These are phyloP conservation scores for Penicillium glabrum DNA, from an alignment of 2,329 filamentous ascomycete genomes.

Conservation along the genomic window DNA sequence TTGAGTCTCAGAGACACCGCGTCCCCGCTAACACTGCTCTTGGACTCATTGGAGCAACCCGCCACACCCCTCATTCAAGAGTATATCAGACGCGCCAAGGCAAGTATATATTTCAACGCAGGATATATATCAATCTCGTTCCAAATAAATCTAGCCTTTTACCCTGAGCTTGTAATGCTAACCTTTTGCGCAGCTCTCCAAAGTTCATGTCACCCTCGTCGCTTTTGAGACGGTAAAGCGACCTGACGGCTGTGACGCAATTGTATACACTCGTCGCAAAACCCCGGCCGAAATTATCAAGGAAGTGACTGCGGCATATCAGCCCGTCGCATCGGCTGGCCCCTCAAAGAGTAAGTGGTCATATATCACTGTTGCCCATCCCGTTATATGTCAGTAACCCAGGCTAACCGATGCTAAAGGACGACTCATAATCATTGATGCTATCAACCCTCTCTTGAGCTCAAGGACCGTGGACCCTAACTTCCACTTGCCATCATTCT, in stretches of 20 bases:
- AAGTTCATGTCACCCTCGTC: constrained; percentile 71
- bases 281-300: constrained; percentile 56
- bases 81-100: constrained; percentile 73
- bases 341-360: constrained; percentile 29
- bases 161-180: constrained; percentile 1
- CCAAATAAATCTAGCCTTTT: background rate
- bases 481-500: constrained; percentile 64
- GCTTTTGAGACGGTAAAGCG: constrained; percentile 73
- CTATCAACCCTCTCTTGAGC: constrained; percentile 64
- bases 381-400: background rate
- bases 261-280: constrained; percentile 66
- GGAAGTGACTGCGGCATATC: constrained; percentile 54
- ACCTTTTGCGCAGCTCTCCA: constrained; percentile 44
- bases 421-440: constrained; percentile 76
- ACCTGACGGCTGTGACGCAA: constrained; percentile 64
- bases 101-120: background rate
- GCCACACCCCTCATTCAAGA: constrained; percentile 69
- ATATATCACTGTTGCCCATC: background rate
- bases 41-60: constrained; percentile 83
- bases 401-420: constrained; percentile 47
- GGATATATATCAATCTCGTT: background rate
- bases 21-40: constrained; percentile 81
- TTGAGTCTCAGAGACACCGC: constrained; percentile 74
- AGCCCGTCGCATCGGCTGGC: constrained; percentile 16
- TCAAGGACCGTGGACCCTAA: constrained; percentile 45